Percentiles rank a stretch among this genome's conserved stretches.
These are phyloP conservation scores for Daldinia loculata DNA, from an alignment of 495 filamentous ascomycete genomes.

Conservation along the genomic window DNA sequence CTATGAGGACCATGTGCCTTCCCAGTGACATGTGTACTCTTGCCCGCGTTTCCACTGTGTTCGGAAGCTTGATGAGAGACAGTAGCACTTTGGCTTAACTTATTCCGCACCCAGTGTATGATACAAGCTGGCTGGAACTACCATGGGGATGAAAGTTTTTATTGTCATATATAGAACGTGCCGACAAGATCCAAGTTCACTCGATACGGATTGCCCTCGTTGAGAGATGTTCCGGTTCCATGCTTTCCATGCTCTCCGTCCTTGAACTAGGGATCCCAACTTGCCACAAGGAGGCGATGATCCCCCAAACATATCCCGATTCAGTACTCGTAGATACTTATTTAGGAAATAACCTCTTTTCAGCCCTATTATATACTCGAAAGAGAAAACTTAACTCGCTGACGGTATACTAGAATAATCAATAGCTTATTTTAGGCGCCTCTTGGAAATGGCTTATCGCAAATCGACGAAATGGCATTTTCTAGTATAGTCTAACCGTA, in stretches of 20 bases:
- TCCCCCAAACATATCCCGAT: slow-evolving; percentile 5
- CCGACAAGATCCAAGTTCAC: slow-evolving; percentile 8
- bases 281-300: slow-evolving; percentile 5
- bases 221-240: neutral
- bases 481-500: neutral
- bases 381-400: neutral
- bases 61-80: slow-evolving; percentile 32
- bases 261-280: neutral
- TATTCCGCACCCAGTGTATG: slow-evolving; percentile 6
- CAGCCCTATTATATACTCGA: slow-evolving; percentile 21
- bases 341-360: slow-evolving; percentile 6
- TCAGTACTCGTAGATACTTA: slow-evolving; percentile 2
- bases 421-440: neutral
- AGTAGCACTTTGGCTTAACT: slow-evolving; percentile 7
- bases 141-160: neutral
- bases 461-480: neutral
- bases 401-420: neutral
- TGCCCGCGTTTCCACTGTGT: slow-evolving; percentile 4
- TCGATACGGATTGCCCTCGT: slow-evolving; percentile 30
- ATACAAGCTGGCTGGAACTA: slow-evolving; percentile 1
- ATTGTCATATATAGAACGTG: neutral
- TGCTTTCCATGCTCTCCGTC: neutral
- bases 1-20: slow-evolving; percentile 30
- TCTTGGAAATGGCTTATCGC: neutral
- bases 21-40: slow-evolving; percentile 22